Percentiles rank a stretch among this genome's conserved stretches.
phyloP scores from a whole-genome alignment of 768 basidiomycete species.

The Pleurotus djamor region DNA sequence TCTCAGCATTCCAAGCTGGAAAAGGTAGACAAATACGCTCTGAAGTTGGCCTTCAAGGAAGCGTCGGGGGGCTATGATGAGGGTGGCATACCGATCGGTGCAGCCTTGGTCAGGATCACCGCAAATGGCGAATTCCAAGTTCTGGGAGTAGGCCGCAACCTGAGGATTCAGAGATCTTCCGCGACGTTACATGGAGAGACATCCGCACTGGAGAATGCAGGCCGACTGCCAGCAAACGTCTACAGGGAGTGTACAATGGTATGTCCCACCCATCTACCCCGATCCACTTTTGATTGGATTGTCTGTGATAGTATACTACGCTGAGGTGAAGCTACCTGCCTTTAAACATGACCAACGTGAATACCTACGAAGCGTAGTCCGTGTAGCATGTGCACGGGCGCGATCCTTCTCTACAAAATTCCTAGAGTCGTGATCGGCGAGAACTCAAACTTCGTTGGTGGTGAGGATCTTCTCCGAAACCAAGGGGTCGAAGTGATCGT shows the following conservation, averaged over 20 bases:
- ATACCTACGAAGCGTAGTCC: constrained; percentile 34
- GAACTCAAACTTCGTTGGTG: constrained; percentile 51
- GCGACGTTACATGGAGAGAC: constrained; percentile 35
- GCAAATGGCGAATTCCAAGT: constrained; percentile 11
- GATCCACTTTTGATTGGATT: neutral
- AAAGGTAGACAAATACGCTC: constrained; percentile 1
- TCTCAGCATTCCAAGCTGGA: neutral
- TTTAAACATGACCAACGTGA: neutral
- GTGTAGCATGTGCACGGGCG: constrained; percentile 66
- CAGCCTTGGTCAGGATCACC: constrained; percentile 10
- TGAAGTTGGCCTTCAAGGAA: constrained; percentile 2
- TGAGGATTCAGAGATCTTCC: constrained; percentile 30
- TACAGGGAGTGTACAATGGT: constrained; percentile 53
- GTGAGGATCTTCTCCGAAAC: constrained; percentile 48
- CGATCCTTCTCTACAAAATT: constrained; percentile 62
- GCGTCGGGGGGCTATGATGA: constrained; percentile 1
- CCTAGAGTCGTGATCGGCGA: constrained; percentile 68
- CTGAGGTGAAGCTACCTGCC: constrained; percentile 18
- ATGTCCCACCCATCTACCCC: constrained; percentile 12
- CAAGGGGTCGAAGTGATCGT: constrained; percentile 55
- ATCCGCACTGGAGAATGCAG: constrained; percentile 45
- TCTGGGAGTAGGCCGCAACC: constrained; percentile 31
- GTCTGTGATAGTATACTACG: constrained; percentile 28
- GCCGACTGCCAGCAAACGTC: constrained; percentile 38
- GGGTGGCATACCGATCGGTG: constrained; percentile 11